Evolutionary conservation across 1,284 basidiomycete genomes (phyloP).

Genomic region (Pyrrhoderma lamaoense): DNA sequence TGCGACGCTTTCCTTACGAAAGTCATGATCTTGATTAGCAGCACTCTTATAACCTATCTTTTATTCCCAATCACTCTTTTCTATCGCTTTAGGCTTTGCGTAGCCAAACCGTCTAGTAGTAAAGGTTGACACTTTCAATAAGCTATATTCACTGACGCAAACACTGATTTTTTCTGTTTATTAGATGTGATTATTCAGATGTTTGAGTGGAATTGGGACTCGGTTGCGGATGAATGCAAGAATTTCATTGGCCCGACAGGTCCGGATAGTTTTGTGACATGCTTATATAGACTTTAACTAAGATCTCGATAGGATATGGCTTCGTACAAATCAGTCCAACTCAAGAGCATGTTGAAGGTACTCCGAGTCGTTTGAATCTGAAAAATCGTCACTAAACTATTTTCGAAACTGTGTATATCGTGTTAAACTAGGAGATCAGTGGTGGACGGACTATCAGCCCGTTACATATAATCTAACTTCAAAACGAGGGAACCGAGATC

Average conservation of each 20-base stretch:
- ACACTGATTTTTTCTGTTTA: not conserved
- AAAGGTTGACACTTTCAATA: too few relatives aligned
- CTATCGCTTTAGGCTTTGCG: too few relatives aligned
- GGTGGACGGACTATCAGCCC: conserved; percentile 68
- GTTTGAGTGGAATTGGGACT: conserved; percentile 39
- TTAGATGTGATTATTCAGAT: conserved; percentile 31
- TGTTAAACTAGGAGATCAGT: conserved; percentile 28
- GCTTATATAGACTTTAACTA: not conserved
- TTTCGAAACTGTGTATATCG: conserved; percentile 11
- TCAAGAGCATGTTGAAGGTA: conserved; percentile 25
- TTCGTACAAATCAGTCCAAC: conserved; percentile 47
- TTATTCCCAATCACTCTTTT: too few relatives aligned
- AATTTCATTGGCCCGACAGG: conserved; percentile 56
- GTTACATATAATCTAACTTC: conserved; percentile 55
- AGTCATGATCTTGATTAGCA: too few relatives aligned
- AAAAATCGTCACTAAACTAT: not conserved
- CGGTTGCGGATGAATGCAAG: conserved; percentile 55
- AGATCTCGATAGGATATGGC: conserved; percentile 38
- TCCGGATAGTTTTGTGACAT: conserved; percentile 8
- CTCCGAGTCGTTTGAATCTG: not conserved
- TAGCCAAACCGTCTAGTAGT: too few relatives aligned
- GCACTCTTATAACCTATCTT: too few relatives aligned
- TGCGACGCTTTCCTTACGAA: too few relatives aligned
- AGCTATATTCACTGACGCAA: too few relatives aligned
- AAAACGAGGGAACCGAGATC: conserved; percentile 47